A percentile compares a stretch with the other conserved stretches of the same genome.
Evolutionary conservation across 495 filamentous ascomycete species (phyloP).

Genomic region (Aspergillus avenaceus): DNA sequence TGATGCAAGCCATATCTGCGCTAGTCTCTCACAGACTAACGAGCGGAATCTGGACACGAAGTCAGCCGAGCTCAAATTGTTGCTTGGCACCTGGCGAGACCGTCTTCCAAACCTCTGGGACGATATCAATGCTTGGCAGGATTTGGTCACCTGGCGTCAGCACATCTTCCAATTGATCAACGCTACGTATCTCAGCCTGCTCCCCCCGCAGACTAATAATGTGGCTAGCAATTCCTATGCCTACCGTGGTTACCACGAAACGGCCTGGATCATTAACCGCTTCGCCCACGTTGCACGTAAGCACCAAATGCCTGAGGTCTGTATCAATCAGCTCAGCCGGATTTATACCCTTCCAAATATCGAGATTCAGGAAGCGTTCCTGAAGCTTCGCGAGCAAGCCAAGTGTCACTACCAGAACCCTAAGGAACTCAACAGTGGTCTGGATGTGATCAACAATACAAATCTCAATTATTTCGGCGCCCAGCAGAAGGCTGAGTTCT

Average conservation of each 20-base stretch:
- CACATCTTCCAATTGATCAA: slow-evolving; percentile 99
- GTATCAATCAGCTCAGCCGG: slow-evolving; percentile 90
- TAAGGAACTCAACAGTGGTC: slow-evolving; percentile 79
- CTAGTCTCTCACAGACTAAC: slow-evolving; percentile 80
- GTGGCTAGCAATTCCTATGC: slow-evolving; percentile 84
- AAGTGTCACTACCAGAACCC: slow-evolving; percentile 98
- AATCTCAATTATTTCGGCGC: slow-evolving; percentile 97
- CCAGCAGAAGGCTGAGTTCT: slow-evolving; percentile 97
- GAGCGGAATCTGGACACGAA: slow-evolving; percentile 84
- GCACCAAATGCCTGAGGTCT: slow-evolving; percentile 94
- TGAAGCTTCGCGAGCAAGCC: slow-evolving; percentile 94
- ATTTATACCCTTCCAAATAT: slow-evolving; percentile 99
- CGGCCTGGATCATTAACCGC: slow-evolving; percentile 98
- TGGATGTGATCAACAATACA: slow-evolving; percentile 99
- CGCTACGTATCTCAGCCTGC: slow-evolving; percentile 77
- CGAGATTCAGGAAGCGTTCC: slow-evolving; percentile 98
- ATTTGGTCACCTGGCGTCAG: slow-evolving; percentile 97
- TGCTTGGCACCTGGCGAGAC: slow-evolving; percentile 93
- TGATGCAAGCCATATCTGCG: slow-evolving; percentile 93
- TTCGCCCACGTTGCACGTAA: slow-evolving; percentile 98
- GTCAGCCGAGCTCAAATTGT: slow-evolving; percentile 90
- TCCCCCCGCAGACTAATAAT: slow-evolving; percentile 76
- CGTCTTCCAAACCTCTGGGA: slow-evolving; percentile 97
- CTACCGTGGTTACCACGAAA: slow-evolving; percentile 96
- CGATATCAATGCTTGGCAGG: slow-evolving; percentile 98